Conservation (phyloP, 1,284 basidiomycete species). For the Boletellus deceptivus region DNA sequence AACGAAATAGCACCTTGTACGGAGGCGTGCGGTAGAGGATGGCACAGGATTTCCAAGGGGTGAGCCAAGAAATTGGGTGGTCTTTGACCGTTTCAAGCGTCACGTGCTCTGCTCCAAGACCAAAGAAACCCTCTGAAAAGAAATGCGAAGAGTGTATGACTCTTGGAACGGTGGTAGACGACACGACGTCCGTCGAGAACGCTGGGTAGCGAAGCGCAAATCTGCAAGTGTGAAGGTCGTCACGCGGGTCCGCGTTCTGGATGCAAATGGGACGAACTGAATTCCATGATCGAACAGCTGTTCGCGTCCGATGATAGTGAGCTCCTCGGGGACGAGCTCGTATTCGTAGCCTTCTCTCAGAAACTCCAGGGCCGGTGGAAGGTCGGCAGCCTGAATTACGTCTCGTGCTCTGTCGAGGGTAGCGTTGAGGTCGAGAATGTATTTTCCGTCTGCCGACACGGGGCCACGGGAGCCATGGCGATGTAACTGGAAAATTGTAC, state of each 20-base stretch:
- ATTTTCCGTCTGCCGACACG: slow-evolving; percentile 28
- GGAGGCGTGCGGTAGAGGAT: slow-evolving; percentile 3
- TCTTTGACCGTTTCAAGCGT: slow-evolving; percentile 41
- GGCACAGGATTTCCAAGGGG: slow-evolving; percentile 42
- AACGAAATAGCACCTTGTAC: slow-evolving; percentile 4
- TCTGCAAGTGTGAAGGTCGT: slow-evolving; percentile 4
- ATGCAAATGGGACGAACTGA: slow-evolving; percentile 23
- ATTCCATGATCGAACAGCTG: slow-evolving; percentile 47
- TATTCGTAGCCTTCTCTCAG: slow-evolving; percentile 42
- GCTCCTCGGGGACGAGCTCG: slow-evolving; percentile 38
- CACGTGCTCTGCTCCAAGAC: slow-evolving; percentile 23
- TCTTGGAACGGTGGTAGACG: slow-evolving; percentile 45
- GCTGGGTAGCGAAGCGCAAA: slow-evolving; percentile 22
- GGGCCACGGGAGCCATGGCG: slow-evolving; percentile 44
- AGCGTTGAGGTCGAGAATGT: slow-evolving; percentile 36
- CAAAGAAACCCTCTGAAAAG: slow-evolving; percentile 46
- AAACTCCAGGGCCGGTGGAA: slow-evolving; percentile 39
- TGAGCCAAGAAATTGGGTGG: slow-evolving; percentile 44
- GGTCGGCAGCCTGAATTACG: slow-evolving; percentile 29
- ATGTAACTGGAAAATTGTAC: slow-evolving; percentile 30
- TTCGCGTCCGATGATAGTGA: slow-evolving; percentile 41
- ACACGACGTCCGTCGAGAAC: slow-evolving; percentile 33
- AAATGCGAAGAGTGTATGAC: slow-evolving; percentile 46
- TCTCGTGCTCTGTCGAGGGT: slow-evolving; percentile 35
- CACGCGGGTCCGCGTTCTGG: background rate